Base-by-base conservation (phyloP, 139 green algal species). In the Chlamydomonas applanata region DNA sequence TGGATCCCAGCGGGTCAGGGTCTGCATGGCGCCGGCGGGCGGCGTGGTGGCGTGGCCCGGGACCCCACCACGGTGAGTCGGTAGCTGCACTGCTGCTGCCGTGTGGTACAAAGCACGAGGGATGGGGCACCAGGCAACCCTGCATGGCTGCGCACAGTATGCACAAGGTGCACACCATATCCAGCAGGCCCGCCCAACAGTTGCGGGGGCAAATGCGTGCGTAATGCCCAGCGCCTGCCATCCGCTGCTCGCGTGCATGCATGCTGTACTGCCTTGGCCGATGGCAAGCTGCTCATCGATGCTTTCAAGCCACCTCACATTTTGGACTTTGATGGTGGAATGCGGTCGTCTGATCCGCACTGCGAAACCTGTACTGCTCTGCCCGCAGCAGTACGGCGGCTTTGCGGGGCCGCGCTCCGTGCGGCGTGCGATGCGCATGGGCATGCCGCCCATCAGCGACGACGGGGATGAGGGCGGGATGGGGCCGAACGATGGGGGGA, bases 361-460 rank as follows among this genome's bases (percentile, higher is more conserved):
- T n/a, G n/a, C n/a, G n/a, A n/a, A n/a, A 19, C 22, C n/a, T 30
- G 2, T 30, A 19, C 25, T 29, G 17, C 16, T 30, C 17, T 35
- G 59, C 3, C 30, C 35, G 59, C 59, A 66, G 59, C n/a, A 19
- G 25, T 66, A 66, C 35, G 59, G 59, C 3, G 59, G 59, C 2
- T 66, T 66, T 35, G n/a, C 59, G 16, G 59, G 59, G 59, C 59
- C 59, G 11, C 59, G 59, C 59, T 66, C 59, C 25, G n/a, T 35
- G 30, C 24, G 59, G 25, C 24, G 59, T 22, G 59, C n/a, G n/a
- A 22, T 66, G 59, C 24, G 25, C 59, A 40, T 66, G n/a, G 30
- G 30, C 11, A 30, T 66, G n/a, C 29, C n/a, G n/a, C 59, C 59
- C n/a, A 66, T 66, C 40, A 49, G 11, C 11, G 40, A 49, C 40